Evolutionary conservation across 441 rosid species (phyloP), one percentile per base, ranked within the genome.

Genomic region (Bocquillonia castaneifolia): DNA sequence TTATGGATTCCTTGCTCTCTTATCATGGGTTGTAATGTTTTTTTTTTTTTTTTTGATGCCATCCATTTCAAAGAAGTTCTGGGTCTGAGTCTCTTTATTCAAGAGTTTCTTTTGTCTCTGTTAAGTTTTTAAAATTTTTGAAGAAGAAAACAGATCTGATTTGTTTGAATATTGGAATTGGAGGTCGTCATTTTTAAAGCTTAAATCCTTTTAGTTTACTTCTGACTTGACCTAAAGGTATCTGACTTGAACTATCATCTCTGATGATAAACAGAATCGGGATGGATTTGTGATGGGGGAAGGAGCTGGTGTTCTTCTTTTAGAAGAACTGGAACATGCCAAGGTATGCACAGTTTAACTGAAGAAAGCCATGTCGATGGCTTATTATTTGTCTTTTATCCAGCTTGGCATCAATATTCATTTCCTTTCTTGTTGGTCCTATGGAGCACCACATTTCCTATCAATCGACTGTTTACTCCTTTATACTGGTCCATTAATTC

Each of bases 281-380:
- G 98, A 93, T 86, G 98, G 98, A 76, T 91, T 93, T 72, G 98
- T 93, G 51, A 88, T 93, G 90, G 98, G 98, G 15, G 97, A 93
- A 79, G 98, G 98, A 83, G 92, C 97, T 45, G 97, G 98, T 37
- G 98, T 93, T 80, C 77, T 93, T 80, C 91, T 93, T 72, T 75
- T 93, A 78, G 98, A 91, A 81, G 97, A 91, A 77, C 77, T 91
- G 69, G 98, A 93, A 80, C 98, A 93, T 87, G 97, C 97, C 36
- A 88, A 89, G 97, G 98, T 93, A 83, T 61, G 22, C 0, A 26
- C 59, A 44, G 12, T 52, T 67, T 20, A 14, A 42, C 39, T 25
- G 59, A 31, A 54, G 5, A 59, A 48, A 31, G 20, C 44, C 61
- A 47, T 70, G 64, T 26, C 44, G 4, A 25, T 6, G 36, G 40